phyloP scores from a whole-genome alignment of 129 eudicot species.

The Saussurea involucrata region DNA sequence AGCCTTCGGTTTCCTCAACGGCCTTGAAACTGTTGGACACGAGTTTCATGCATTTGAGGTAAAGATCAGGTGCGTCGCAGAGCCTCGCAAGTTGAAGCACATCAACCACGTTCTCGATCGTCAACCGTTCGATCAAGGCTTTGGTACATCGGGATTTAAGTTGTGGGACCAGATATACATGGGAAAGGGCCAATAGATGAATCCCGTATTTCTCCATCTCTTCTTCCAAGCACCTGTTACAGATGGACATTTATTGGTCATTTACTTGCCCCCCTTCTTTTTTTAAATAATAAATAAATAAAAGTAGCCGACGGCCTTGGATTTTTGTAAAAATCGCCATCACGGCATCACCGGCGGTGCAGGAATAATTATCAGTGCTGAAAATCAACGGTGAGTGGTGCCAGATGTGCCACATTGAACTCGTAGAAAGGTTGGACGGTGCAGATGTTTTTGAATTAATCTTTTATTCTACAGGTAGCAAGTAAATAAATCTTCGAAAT shows the following conservation, averaged over 20 bases:
- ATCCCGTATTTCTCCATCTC: slow-evolving; percentile 79
- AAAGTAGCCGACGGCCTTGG: not conserved
- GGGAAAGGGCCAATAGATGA: slow-evolving; percentile 80
- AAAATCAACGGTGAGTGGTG: slow-evolving; percentile 2
- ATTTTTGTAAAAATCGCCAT: not conserved
- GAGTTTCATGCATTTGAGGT: slow-evolving; percentile 73
- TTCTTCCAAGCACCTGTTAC: slow-evolving; percentile 62
- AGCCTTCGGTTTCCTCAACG: slow-evolving; percentile 78
- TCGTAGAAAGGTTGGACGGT: slow-evolving; percentile 19
- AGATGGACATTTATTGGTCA: slow-evolving; percentile 18
- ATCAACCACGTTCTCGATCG: slow-evolving; percentile 70
- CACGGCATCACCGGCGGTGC: not conserved
- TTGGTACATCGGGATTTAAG: slow-evolving; percentile 80
- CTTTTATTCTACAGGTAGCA: slow-evolving; percentile 1
- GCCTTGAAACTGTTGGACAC: slow-evolving; percentile 50
- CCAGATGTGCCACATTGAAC: slow-evolving; percentile 27
- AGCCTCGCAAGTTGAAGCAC: slow-evolving; percentile 81
- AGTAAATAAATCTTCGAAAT: not conserved
- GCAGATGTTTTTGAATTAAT: not conserved
- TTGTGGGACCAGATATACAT: slow-evolving; percentile 76
- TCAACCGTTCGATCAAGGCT: slow-evolving; percentile 49
- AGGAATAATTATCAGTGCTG: not conserved
- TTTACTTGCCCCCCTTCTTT: not conserved
- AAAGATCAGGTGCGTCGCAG: slow-evolving; percentile 90
- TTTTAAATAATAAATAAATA: not conserved